A percentile compares a stretch with the other conserved stretches of the same genome.
phyloP scores from a whole-genome alignment of 257 asterid genomes.

The Rubia yunnanensis region DNA sequence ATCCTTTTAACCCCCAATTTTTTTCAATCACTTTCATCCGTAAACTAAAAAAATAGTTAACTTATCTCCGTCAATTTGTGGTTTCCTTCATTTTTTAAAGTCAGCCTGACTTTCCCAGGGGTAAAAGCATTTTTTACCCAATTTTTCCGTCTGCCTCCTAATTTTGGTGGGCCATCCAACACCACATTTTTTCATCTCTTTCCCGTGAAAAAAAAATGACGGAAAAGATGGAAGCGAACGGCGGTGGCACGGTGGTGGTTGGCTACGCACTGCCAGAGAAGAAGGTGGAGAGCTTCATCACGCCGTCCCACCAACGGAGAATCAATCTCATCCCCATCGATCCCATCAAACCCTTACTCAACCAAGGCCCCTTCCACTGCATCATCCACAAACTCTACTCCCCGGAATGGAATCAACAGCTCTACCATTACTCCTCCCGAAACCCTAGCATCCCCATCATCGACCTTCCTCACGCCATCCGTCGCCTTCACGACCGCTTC shows the following conservation, averaged over 20 bases:
- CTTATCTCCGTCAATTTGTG: too few relatives aligned
- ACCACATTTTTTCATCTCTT: too few relatives aligned
- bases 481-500: neutral
- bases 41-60: too few relatives aligned
- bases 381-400: neutral
- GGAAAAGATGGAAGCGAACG: neutral
- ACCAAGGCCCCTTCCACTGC: neutral
- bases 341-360: neutral
- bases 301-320: neutral
- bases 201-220: too few relatives aligned
- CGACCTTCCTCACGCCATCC: neutral
- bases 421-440: neutral
- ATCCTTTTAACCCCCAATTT: too few relatives aligned
- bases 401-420: neutral
- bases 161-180: too few relatives aligned
- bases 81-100: too few relatives aligned
- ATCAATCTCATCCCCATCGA: neutral
- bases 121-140: too few relatives aligned
- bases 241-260: neutral
- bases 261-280: constrained; percentile 1
- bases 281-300: neutral
- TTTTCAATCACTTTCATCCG: too few relatives aligned
- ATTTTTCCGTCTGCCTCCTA: too few relatives aligned
- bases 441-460: neutral
- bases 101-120: too few relatives aligned